These are phyloP conservation scores for Zygosaccharomyces rouxii DNA, from an alignment of 805 yeast species.

Conservation along the genomic window DNA sequence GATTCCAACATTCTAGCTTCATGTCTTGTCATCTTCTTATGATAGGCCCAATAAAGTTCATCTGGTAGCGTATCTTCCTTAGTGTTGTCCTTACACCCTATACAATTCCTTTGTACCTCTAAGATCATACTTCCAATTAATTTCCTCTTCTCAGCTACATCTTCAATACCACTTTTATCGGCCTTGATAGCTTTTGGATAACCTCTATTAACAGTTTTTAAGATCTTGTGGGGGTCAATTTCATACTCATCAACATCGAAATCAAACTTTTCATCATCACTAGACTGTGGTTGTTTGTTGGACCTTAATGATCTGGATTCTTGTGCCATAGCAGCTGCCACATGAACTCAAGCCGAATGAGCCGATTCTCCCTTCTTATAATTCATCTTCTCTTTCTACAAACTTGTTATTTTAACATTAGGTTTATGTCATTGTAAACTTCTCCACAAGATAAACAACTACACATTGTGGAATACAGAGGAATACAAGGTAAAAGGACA, in stretches of 20 bases:
- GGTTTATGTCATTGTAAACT: not conserved
- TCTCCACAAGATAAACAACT: not conserved
- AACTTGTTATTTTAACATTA: not conserved
- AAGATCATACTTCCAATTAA: constrained; percentile 23
- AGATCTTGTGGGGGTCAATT: constrained; percentile 16
- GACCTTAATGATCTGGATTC: constrained; percentile 18
- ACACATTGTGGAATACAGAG: not conserved
- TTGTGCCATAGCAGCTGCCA: constrained; percentile 10
- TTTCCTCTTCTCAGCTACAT: constrained; percentile 13
- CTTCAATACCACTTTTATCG: not conserved
- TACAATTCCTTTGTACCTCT: constrained; percentile 11
- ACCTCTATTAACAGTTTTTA: constrained; percentile 15
- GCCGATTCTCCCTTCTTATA: not conserved
- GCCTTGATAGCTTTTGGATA: not conserved
- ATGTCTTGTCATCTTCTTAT: constrained; percentile 56
- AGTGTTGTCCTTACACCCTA: not conserved
- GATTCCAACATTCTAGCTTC: constrained; percentile 63
- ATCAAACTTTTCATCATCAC: constrained; percentile 31
- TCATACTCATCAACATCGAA: constrained; percentile 34
- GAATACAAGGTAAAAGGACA: not conserved
- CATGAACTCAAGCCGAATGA: not conserved
- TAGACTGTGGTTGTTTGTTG: constrained; percentile 9
- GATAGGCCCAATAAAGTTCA: constrained; percentile 42
- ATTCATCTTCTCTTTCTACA: not conserved
- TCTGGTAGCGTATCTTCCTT: constrained; percentile 46